Evolutionary conservation across 495 filamentous ascomycete species (phyloP), one percentile per base, ranked within the genome.

Genomic region (Penicillium pulvis): DNA sequence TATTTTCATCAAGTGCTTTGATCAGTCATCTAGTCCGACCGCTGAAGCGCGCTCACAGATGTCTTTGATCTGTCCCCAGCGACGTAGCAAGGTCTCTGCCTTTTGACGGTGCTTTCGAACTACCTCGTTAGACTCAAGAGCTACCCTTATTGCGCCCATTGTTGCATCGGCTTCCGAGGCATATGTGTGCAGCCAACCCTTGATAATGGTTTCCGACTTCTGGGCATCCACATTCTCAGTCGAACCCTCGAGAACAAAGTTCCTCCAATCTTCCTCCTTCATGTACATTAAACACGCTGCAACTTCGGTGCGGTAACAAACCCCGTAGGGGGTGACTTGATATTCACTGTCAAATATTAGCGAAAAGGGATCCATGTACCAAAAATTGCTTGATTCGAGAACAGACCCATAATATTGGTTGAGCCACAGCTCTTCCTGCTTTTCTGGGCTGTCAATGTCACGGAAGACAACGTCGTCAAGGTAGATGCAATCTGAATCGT

Each of bases 261-360:
- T 71, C 41, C 75, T 68, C 80, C 79, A 82, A 53, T 76, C 68
- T 26, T 70, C 58, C 28, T 71, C 71, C 33, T 72, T 64, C 73
- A 80, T 80, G 60, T 77, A 79, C 57, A 66, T 75, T 51, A 78
- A 70, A 42, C 85, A 75, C 41, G 87, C 75, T n/a, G 87, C 90
- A 20, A 89, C 83, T 66, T 90, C 82, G 6, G 90, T 91, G 31
- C 90, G 81, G 57, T 88, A 85, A 66, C 90, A 93, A 28, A 83
- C 83, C 1, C 82, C 83, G 14, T 80, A 70, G 9, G 71, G 61
- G 58, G 85, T 87, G 5, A 90, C 65, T 67, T 83, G 80, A 58
- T 91, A 92, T 41, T 84, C 83, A 23, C 80, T 83, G 57, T 59
- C 19, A 28, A 50, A 41, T 53, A 23, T 55, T 31, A 56, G 43